Conservation (phyloP, 495 filamentous ascomycete species). For the Xanthoparmelia taractica region DNA sequence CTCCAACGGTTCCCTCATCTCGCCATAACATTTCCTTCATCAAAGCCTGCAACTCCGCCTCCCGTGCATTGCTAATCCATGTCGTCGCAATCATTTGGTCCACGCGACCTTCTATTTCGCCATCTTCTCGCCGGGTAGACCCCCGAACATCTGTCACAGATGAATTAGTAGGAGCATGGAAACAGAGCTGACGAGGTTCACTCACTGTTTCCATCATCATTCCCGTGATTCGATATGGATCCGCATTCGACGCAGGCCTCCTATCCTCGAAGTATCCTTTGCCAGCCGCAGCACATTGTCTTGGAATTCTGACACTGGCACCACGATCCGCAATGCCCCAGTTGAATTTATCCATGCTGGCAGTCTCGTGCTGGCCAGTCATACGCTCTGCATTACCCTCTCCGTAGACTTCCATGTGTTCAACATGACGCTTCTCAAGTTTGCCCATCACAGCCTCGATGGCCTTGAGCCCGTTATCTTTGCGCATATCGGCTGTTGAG, state of each 20-base stretch:
- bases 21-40: neutral
- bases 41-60: neutral
- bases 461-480: constrained; percentile 87
- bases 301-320: constrained; percentile 86
- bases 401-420: constrained; percentile 97
- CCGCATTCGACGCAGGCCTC: constrained; percentile 87
- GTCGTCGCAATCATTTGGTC: constrained; percentile 12
- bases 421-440: constrained; percentile 77
- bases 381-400: constrained; percentile 88
- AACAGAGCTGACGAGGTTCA: neutral
- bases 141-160: constrained; percentile 24
- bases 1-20: neutral
- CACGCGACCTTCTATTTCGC: neutral
- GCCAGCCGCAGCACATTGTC: constrained; percentile 81
- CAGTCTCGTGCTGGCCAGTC: constrained; percentile 94
- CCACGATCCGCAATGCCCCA: constrained; percentile 96
- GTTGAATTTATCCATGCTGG: constrained; percentile 84
- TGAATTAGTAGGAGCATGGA: neutral
- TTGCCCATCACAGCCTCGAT: constrained; percentile 84
- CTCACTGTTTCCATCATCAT: constrained; percentile 72
- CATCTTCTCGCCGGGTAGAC: constrained; percentile 17
- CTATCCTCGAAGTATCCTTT: constrained; percentile 99
- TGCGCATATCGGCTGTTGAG: constrained; percentile 77
- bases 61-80: neutral
- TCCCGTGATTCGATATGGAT: constrained; percentile 93